A percentile compares a stretch with the other conserved stretches of the same genome.
Conservation (phyloP, 148 eudicot species). For the Amaranthus palmeri region DNA sequence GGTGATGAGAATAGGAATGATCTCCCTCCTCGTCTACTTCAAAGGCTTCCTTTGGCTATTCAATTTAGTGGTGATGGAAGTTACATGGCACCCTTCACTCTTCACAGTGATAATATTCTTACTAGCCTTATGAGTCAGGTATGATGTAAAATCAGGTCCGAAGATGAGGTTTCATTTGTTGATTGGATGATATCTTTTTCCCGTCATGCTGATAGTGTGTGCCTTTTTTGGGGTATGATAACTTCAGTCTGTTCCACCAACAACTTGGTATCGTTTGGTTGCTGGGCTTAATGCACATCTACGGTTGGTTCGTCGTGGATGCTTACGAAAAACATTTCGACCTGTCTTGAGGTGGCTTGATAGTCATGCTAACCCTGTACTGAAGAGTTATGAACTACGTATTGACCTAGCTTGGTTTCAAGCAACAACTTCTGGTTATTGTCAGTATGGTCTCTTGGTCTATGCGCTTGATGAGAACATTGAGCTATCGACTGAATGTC, state of each 20-base stretch:
- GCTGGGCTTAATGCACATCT: constrained; percentile 96
- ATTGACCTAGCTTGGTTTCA: constrained; percentile 90
- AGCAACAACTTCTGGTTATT: constrained; percentile 64
- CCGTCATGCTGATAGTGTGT: neutral
- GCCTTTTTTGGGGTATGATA: constrained; percentile 2
- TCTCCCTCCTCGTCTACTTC: constrained; percentile 87
- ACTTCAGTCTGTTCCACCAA: constrained; percentile 77
- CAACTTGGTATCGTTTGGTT: constrained; percentile 94
- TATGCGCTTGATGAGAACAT: constrained; percentile 45
- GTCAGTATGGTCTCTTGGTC: constrained; percentile 82
- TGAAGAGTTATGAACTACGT: constrained; percentile 52
- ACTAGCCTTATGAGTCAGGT: constrained; percentile 99
- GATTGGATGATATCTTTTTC: neutral
- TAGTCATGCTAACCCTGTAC: constrained; percentile 82
- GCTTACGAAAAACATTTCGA: constrained; percentile 64
- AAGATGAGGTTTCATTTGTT: neutral
- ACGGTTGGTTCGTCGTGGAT: constrained; percentile 80
- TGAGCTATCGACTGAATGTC: constrained; percentile 38
- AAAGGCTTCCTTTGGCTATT: constrained; percentile 78
- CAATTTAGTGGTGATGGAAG: constrained; percentile 98
- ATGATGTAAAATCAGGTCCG: constrained; percentile 14
- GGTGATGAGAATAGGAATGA: constrained; percentile 97
- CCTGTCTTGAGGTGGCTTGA: constrained; percentile 78
- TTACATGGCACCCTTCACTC: constrained; percentile 87
- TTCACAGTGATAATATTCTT: constrained; percentile 79